A percentile compares a stretch with the other conserved stretches of the same genome.
Evolutionary conservation across 805 yeast genomes (phyloP).

Genomic region (Clavispora fructus): DNA sequence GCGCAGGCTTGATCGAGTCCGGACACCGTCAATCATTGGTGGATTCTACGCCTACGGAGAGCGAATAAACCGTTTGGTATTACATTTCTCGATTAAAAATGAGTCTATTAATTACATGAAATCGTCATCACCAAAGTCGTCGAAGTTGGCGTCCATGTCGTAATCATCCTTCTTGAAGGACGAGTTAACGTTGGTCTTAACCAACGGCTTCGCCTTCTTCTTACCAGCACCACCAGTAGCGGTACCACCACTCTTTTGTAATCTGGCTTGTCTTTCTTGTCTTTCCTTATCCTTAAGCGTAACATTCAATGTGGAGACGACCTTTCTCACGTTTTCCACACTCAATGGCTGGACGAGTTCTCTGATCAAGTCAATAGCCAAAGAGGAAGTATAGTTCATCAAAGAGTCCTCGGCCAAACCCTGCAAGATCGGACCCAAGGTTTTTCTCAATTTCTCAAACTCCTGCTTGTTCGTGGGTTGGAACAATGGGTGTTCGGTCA

Average conservation of each 20-base stretch:
- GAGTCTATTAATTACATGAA: conserved; percentile 51
- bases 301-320: conserved; percentile 77
- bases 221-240: conserved; percentile 92
- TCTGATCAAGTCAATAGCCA: conserved; percentile 82
- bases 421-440: conserved; percentile 56
- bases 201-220: conserved; percentile 82
- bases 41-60: not conserved
- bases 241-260: conserved; percentile 78
- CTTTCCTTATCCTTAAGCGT: conserved; percentile 79
- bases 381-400: conserved; percentile 63
- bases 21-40: not conserved
- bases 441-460: conserved; percentile 66
- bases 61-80: not conserved
- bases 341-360: conserved; percentile 78
- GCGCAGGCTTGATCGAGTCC: not conserved
- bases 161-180: conserved; percentile 60
- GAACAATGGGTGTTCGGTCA: conserved; percentile 76
- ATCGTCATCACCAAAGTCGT: conserved; percentile 73
- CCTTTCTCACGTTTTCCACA: conserved; percentile 79
- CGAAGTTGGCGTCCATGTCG: conserved; percentile 45
- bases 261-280: conserved; percentile 83
- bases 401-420: conserved; percentile 56
- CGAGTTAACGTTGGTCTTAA: conserved; percentile 51
- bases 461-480: conserved; percentile 77
- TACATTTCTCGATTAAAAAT: not conserved